Evolutionary conservation across 2,329 filamentous ascomycete genomes (phyloP), one percentile per base, ranked within the genome.

Genomic region (Polychaeton citri): DNA sequence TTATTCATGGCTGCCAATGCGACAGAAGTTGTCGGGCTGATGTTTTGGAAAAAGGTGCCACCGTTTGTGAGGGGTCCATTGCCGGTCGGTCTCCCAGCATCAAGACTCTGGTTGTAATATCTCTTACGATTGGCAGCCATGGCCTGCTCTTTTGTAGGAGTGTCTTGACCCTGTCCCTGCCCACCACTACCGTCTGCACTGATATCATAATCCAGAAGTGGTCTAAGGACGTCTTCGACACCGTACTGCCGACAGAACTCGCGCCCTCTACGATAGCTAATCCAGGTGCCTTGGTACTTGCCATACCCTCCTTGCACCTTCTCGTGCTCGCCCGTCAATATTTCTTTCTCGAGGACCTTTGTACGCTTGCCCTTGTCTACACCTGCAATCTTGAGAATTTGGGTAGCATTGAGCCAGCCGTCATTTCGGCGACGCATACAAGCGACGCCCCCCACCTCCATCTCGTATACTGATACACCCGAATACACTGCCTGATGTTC

Each of bases 201-300:
- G 65, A 86, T 81, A 52, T 88, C 82, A 56, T 88, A 85, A 19
- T 81, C 84, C 36, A 90, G 62, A 4, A 90, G 68, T 12, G 81
- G 81, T 16, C 75, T 71, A 33, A 90, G 63, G 4, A 84, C 51
- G 44, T 88, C 82, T 56, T 88, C 81, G 20, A 90, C 83, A 38
- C 73, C 72, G 50, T 79, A 79, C 52, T 77, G 72, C 30, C 81
- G 77, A 59, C 90, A 96, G 49, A 98, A 88, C 53, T 95, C 85
- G 32, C 92, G 72, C 2, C 88, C 90, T 42, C 88, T 77, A 34
- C 88, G 81, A 53, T 93, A 96, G 53, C 81, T 84, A 53, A 98
- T 93, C 90, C 90, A 98, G 2, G 90, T 98, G 37, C 90, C 90
- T 65, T 98, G 90, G 53, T 98, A 98, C 65, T 96, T 96, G 45